Base-by-base conservation (phyloP, 2,329 filamentous ascomycete species). In the Colletotrichum simmondsii region DNA sequence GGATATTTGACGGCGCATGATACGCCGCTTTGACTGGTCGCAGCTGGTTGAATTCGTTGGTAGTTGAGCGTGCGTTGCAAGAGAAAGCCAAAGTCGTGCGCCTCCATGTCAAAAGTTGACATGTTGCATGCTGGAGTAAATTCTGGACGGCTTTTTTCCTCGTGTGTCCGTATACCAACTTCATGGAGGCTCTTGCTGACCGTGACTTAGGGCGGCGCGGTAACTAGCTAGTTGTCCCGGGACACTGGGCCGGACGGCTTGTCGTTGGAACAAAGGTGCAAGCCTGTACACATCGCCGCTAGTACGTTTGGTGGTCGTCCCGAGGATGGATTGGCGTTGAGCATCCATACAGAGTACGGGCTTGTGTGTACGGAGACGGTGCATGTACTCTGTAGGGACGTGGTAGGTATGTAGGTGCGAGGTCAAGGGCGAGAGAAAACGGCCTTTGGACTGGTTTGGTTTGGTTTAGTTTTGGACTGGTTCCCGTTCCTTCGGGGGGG, bases 261-360 rank as follows among this genome's bases (percentile, higher is more conserved):
- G 70, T 73, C 66, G 71, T 73, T 62, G 67, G 60, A 73, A 73
- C 71, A 73, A 73, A 73, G 56, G 59, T 64, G 26, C 22, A 61
- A 37, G 65, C 42, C 10, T 49, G 19, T 22, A 49, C 19, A 46
- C 62, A 49, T 52, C 52, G 52, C 52, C 49, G 71, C 67, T 59
- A 58, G n/a, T 53, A 64, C 10, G 53, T 19, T 49, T 54, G 61
- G 32, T 54, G 26, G 59, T 65, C 71, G 35, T 64, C 67, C 35
- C 60, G 57, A 73, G 56, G 56, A 61, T 61, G 35, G 46, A 65
- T 58, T 53, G 56, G 42, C 56, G 54, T 22, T 32, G 30, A 28
- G 24, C n/a, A 42, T 59, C 19, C 42, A 22, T 49, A 49, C 19
- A 7, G 19, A n/a, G 42, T 11, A 49, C 8, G 42, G 8, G 19